Evolutionary conservation across 2,329 filamentous ascomycete genomes (phyloP).

Genomic region (Tetracladium maxilliforme): DNA sequence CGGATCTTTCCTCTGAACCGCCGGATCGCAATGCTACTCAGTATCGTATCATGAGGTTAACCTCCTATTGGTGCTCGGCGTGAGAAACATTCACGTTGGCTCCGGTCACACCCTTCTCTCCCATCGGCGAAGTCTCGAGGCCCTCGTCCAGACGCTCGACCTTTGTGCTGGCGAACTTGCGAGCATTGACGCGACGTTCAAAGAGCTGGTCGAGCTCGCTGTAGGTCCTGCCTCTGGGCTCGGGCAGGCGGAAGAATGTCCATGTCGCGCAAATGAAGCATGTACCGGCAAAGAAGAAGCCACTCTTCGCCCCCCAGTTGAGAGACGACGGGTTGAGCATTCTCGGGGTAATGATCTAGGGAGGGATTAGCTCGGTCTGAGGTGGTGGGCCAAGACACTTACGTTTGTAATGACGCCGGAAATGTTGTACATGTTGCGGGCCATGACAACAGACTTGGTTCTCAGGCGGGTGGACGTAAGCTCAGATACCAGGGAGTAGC

Average conservation of each 20-base stretch:
- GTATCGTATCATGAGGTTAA: no score
- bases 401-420: constrained; percentile 14
- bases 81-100: no score
- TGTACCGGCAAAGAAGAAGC: constrained; percentile 75
- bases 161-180: no score
- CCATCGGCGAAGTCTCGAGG: no score
- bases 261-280: constrained; percentile 73
- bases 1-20: no score
- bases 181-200: constrained; percentile 1
- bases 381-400: constrained; percentile 9
- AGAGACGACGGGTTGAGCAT: constrained; percentile 82
- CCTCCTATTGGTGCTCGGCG: no score
- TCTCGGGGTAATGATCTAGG: constrained; percentile 64
- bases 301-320: constrained; percentile 78
- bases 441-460: constrained; percentile 22
- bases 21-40: no score
- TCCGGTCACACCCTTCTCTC: no score
- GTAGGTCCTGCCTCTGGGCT: constrained; percentile 31
- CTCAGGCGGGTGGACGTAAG: constrained; percentile 23
- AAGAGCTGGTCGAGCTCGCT: constrained; percentile 4
- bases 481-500: constrained; percentile 25
- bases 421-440: constrained; percentile 21
- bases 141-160: no score
- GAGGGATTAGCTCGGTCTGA: no score
- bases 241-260: constrained; percentile 67